Percentiles rank a stretch among this genome's conserved stretches.
phyloP scores from a whole-genome alignment of 371 early-diverging fungal species.

The Zychaea mexicana region DNA sequence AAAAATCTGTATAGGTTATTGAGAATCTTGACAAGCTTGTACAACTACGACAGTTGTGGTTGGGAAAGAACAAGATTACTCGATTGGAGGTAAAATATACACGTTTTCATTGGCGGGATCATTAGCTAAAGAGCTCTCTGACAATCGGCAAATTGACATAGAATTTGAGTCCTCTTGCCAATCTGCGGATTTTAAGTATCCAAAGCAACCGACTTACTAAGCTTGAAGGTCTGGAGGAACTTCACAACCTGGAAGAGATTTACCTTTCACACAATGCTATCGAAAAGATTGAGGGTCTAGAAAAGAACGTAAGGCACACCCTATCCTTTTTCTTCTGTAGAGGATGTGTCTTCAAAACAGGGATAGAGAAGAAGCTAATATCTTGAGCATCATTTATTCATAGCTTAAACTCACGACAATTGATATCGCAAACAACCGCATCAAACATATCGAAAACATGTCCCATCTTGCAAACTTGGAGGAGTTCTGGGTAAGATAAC shows the following conservation, averaged over 20 bases:
- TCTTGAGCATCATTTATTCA: background rate
- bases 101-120: background rate
- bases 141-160: background rate
- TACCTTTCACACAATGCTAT: constrained; percentile 92
- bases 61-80: constrained; percentile 97
- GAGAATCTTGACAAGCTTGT: constrained; percentile 82
- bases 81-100: constrained; percentile 77
- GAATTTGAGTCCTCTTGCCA: constrained; percentile 46
- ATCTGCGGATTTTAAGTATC: constrained; percentile 81
- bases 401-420: constrained; percentile 72
- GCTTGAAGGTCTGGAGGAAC: constrained; percentile 75
- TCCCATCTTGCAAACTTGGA: constrained; percentile 70
- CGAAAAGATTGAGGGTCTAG: constrained; percentile 69
- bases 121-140: background rate
- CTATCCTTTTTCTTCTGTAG: no score
- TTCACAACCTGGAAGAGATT: constrained; percentile 80
- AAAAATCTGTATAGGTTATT: constrained; percentile 56
- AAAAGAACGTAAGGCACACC: constrained; percentile 59
- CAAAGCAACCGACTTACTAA: constrained; percentile 82
- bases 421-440: constrained; percentile 84
- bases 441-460: constrained; percentile 80
- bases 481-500: constrained; percentile 95
- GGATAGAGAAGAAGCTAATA: background rate
- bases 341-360: background rate
- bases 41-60: constrained; percentile 85